Evolutionary conservation across 495 filamentous ascomycete species (phyloP).

Genomic region (Bacidia rubella): DNA sequence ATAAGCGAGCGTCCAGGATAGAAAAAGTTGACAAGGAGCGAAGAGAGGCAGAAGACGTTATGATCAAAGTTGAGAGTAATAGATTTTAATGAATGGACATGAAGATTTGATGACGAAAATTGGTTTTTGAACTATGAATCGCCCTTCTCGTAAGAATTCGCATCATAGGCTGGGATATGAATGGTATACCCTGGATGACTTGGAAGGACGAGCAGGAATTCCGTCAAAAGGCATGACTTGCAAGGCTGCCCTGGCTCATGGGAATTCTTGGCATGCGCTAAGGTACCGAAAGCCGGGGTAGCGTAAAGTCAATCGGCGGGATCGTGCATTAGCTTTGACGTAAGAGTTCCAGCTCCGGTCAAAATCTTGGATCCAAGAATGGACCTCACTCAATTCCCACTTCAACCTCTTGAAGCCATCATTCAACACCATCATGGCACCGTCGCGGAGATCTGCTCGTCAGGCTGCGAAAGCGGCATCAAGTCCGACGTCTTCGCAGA

Average conservation of each 20-base stretch:
- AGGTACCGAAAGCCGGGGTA: neutral
- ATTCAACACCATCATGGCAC: slow-evolving; percentile 10
- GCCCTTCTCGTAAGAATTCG: too few relatives aligned
- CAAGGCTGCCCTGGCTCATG: neutral
- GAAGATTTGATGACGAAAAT: too few relatives aligned
- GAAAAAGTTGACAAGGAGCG: slow-evolving; percentile 19
- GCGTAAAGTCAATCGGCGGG: neutral
- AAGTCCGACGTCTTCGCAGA: slow-evolving; percentile 12
- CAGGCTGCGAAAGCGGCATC: slow-evolving; percentile 15
- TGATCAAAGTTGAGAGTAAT: neutral
- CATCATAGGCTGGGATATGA: too few relatives aligned
- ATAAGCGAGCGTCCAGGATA: slow-evolving; percentile 23
- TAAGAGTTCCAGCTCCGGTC: neutral
- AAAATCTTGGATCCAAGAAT: neutral
- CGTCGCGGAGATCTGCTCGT: slow-evolving; percentile 15
- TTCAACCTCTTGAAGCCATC: neutral
- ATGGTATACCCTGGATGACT: neutral
- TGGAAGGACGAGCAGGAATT: neutral
- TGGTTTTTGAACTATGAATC: too few relatives aligned
- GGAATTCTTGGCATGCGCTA: neutral
- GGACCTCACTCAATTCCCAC: neutral
- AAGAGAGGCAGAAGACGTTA: slow-evolving; percentile 12
- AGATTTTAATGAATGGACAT: neutral
- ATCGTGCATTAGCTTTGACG: neutral
- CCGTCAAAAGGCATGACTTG: neutral